phyloP scores from a whole-genome alignment of 345 rosid genomes.

The Noccaea caerulescens region DNA sequence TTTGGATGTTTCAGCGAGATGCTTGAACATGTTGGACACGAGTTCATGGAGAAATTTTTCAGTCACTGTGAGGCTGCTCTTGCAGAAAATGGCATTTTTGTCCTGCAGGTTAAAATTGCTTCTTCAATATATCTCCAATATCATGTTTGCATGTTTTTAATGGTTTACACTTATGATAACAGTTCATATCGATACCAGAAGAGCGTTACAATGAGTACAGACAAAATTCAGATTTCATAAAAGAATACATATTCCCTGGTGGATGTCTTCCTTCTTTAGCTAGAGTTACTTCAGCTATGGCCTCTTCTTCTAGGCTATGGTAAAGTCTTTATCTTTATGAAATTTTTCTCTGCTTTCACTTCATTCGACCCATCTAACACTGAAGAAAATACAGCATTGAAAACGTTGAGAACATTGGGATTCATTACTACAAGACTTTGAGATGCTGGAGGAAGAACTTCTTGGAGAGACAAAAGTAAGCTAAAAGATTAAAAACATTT shows the following conservation, averaged over 20 bases:
- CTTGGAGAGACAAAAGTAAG: conserved; percentile 68
- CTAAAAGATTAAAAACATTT: too few relatives aligned
- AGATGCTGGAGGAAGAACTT: conserved; percentile 76
- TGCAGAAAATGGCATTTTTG: conserved; percentile 72
- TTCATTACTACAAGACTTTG: conserved; percentile 77
- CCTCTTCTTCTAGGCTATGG: conserved; percentile 75
- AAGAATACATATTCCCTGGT: conserved; percentile 90
- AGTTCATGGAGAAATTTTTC: conserved; percentile 75
- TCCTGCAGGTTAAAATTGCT: conserved; percentile 65
- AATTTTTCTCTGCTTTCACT: too few relatives aligned
- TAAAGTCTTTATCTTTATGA: conserved; percentile 20
- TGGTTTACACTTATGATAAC: not conserved
- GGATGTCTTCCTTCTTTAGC: conserved; percentile 81
- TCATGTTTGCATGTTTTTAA: not conserved
- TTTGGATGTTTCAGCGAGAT: conserved; percentile 64
- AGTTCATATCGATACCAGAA: conserved; percentile 89
- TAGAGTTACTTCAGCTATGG: conserved; percentile 77
- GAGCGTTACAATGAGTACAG: conserved; percentile 75
- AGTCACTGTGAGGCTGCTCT: conserved; percentile 68
- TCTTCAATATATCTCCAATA: not conserved
- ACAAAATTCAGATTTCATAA: conserved; percentile 79
- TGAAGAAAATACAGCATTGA: conserved; percentile 56
- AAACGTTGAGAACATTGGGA: conserved; percentile 80
- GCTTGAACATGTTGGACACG: conserved; percentile 93
- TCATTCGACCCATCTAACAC: not conserved